Evolutionary conservation across 2,329 filamentous ascomycete genomes (phyloP).

Genomic region (Calonectria pauciramosa): DNA sequence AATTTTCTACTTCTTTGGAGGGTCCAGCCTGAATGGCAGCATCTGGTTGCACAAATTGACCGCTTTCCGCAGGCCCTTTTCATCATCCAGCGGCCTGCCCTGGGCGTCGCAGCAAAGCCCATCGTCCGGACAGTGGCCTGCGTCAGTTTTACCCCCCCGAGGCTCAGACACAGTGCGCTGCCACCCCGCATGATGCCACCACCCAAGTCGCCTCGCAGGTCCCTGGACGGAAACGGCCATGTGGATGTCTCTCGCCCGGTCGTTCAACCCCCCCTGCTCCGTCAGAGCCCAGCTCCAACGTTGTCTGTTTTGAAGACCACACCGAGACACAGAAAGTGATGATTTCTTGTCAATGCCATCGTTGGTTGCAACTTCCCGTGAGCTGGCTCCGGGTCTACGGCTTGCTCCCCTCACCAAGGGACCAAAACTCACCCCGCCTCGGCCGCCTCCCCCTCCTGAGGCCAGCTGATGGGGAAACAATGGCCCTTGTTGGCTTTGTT

Average conservation of each 20-base stretch:
- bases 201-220: slow-evolving; percentile 21
- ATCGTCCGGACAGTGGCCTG: slow-evolving; percentile 22
- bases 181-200: slow-evolving; percentile 47
- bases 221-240: slow-evolving; percentile 36
- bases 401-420: background rate
- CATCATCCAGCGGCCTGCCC: slow-evolving; percentile 21
- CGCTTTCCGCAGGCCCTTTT: slow-evolving; percentile 23
- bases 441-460: background rate
- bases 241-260: slow-evolving; percentile 22
- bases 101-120: slow-evolving; percentile 13
- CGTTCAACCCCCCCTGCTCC: slow-evolving; percentile 1
- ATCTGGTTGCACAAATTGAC: slow-evolving; percentile 34
- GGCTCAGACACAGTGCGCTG: slow-evolving; percentile 40
- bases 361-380: background rate
- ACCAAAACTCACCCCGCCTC: background rate
- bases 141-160: slow-evolving; percentile 26
- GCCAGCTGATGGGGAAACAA: slow-evolving; percentile 18
- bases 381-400: background rate
- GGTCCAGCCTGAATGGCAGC: background rate
- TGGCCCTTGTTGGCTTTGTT: slow-evolving; percentile 8
- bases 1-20: slow-evolving; percentile 2
- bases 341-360: slow-evolving; percentile 20
- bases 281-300: slow-evolving; percentile 18
- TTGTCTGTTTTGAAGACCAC: slow-evolving; percentile 17
- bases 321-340: slow-evolving; percentile 16